Evolutionary conservation across 495 filamentous ascomycete species (phyloP).

Genomic region (Tuber microsphaerosporum): DNA sequence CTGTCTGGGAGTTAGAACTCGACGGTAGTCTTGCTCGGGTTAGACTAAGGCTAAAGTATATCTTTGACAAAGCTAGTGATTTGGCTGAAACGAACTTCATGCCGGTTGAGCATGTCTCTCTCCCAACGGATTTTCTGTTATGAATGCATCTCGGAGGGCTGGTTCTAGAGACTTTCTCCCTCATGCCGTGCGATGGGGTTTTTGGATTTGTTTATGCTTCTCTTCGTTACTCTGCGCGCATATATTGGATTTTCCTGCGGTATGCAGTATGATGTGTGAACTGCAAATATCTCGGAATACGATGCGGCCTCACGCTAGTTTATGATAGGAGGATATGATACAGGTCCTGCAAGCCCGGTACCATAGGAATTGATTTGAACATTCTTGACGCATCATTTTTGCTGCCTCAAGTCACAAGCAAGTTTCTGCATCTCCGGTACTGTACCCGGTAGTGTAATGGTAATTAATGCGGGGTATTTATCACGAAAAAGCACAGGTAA

Average conservation of each 20-base stretch:
- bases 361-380: neutral
- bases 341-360: neutral
- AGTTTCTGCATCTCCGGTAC: neutral
- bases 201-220: neutral
- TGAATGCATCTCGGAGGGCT: neutral
- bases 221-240: too few species aligned
- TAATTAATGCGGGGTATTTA: constrained; percentile 1
- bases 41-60: neutral
- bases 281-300: neutral
- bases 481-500: neutral
- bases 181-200: neutral
- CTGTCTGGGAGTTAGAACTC: neutral
- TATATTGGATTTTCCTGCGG: neutral
- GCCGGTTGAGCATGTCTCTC: neutral
- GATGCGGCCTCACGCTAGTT: neutral
- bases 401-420: neutral
- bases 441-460: neutral
- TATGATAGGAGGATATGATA: neutral
- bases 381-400: neutral
- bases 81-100: neutral
- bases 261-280: neutral
- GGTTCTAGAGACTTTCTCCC: neutral
- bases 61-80: neutral
- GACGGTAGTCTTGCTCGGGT: neutral
- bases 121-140: neutral